Percentiles rank a stretch among this genome's conserved stretches.
Conservation (phyloP, 352 stramenopile genomes). For the Globisporangium splendens region DNA sequence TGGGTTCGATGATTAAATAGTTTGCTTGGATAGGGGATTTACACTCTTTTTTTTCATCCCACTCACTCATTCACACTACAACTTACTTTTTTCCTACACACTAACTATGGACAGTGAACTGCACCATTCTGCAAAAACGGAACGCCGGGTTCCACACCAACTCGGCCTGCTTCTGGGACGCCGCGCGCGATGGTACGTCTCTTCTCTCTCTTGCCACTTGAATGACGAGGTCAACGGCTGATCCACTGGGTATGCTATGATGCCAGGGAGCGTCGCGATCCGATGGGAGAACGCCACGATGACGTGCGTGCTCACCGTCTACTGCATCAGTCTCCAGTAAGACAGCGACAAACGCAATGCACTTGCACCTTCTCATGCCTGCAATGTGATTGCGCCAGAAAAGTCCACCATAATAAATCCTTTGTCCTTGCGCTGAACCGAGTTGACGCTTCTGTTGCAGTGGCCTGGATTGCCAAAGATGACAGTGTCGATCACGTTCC, state of each 20-base stretch:
- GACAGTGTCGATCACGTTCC: conserved; percentile 81
- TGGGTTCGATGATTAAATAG: conserved; percentile 8
- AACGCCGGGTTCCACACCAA: conserved; percentile 87
- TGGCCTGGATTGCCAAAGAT: conserved; percentile 61
- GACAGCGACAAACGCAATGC: background rate
- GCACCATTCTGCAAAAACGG: conserved; percentile 85
- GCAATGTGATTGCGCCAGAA: conserved; percentile 45
- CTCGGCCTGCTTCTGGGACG: conserved; percentile 86
- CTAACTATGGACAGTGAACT: conserved; percentile 55
- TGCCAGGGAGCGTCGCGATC: conserved; percentile 64
- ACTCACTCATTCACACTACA: conserved; percentile 7
- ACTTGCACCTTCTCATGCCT: conserved; percentile 22
- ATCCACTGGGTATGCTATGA: background rate
- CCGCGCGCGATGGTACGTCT: conserved; percentile 69
- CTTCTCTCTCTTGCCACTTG: background rate
- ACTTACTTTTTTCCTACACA: no score
- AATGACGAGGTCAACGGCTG: background rate
- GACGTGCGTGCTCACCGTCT: conserved; percentile 67
- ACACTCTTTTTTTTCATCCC: background rate
- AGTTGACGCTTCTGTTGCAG: conserved; percentile 23
- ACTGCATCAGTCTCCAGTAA: conserved; percentile 71
- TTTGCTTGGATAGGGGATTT: conserved; percentile 1
- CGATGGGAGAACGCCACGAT: conserved; percentile 75
- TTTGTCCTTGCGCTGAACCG: conserved; percentile 30
- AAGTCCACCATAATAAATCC: conserved; percentile 86